Evolutionary conservation across 1,284 basidiomycete species (phyloP).

Genomic region (Leucoagaricus sp.): DNA sequence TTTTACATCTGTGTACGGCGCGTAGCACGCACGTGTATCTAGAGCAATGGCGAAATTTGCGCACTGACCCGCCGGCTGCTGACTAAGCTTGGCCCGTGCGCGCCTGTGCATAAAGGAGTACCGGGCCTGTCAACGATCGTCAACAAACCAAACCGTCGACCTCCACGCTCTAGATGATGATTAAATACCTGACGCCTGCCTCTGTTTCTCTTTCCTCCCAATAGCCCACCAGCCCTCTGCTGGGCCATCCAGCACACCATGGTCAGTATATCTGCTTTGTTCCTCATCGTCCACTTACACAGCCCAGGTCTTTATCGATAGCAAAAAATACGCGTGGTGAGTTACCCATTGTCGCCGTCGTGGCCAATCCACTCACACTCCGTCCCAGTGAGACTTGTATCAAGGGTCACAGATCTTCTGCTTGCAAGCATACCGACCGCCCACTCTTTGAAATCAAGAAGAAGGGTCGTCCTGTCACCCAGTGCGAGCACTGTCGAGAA

Average conservation of each 20-base stretch:
- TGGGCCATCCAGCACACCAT: slow-evolving; percentile 35
- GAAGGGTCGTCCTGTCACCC: slow-evolving; percentile 83
- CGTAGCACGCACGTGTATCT: slow-evolving; percentile 5
- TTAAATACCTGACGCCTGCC: slow-evolving; percentile 35
- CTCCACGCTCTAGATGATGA: slow-evolving; percentile 39
- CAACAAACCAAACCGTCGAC: slow-evolving; percentile 38
- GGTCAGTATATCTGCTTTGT: slow-evolving; percentile 33
- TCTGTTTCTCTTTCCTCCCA: slow-evolving; percentile 37
- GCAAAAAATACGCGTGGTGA: slow-evolving; percentile 80
- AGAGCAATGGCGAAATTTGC: slow-evolving; percentile 33
- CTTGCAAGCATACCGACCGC: slow-evolving; percentile 79
- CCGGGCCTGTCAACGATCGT: slow-evolving; percentile 47
- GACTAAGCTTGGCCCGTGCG: slow-evolving; percentile 13
- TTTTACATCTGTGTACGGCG: slow-evolving; percentile 73
- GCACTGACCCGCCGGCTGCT: slow-evolving; percentile 21
- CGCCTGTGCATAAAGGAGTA: slow-evolving; percentile 25
- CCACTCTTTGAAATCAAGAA: slow-evolving; percentile 87
- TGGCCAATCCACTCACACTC: neutral
- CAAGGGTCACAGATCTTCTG: slow-evolving; percentile 85
- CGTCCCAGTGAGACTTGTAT: slow-evolving; percentile 78
- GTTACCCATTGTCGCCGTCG: slow-evolving; percentile 22
- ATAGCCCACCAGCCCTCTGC: slow-evolving; percentile 46
- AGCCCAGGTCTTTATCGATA: slow-evolving; percentile 67
- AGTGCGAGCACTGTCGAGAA: slow-evolving; percentile 80
- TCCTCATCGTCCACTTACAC: slow-evolving; percentile 22